phyloP scores from a whole-genome alignment of 345 rosid genomes.

The Clausena lansium region DNA sequence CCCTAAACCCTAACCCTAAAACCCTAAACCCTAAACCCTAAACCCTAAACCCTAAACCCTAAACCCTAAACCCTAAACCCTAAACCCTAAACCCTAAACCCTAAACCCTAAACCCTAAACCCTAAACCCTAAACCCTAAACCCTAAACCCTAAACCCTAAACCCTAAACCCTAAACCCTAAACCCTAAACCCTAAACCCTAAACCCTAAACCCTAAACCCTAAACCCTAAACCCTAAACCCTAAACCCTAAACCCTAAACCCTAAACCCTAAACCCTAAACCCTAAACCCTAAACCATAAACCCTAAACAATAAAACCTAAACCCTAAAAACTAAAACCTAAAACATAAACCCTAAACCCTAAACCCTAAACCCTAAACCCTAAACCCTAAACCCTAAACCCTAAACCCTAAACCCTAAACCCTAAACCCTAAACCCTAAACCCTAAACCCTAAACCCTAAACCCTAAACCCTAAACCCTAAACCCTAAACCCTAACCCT shows the following conservation, averaged over 20 bases:
- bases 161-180: constrained; percentile 35
- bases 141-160: constrained; percentile 29
- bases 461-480: constrained; percentile 20
- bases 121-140: constrained; percentile 33
- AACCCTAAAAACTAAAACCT: constrained; percentile 29
- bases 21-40: constrained; percentile 30
- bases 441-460: constrained; percentile 27
- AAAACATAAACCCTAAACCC: constrained; percentile 24
- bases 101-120: constrained; percentile 25
- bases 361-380: constrained; percentile 21
- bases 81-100: too few species aligned
- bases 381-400: constrained; percentile 30
- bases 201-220: constrained; percentile 25
- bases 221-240: constrained; percentile 30
- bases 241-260: constrained; percentile 32
- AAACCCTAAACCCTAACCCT: constrained; percentile 22
- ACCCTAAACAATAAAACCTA: constrained; percentile 26
- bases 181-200: constrained; percentile 31
- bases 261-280: constrained; percentile 30
- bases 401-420: constrained; percentile 27
- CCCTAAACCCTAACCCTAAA: constrained; percentile 29
- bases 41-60: constrained; percentile 30
- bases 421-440: constrained; percentile 31
- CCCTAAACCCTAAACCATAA: constrained; percentile 32
- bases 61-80: too few species aligned